Evolutionary conservation across 2,329 filamentous ascomycete species (phyloP).

Genomic region (Akanthomyces uredinophilus): DNA sequence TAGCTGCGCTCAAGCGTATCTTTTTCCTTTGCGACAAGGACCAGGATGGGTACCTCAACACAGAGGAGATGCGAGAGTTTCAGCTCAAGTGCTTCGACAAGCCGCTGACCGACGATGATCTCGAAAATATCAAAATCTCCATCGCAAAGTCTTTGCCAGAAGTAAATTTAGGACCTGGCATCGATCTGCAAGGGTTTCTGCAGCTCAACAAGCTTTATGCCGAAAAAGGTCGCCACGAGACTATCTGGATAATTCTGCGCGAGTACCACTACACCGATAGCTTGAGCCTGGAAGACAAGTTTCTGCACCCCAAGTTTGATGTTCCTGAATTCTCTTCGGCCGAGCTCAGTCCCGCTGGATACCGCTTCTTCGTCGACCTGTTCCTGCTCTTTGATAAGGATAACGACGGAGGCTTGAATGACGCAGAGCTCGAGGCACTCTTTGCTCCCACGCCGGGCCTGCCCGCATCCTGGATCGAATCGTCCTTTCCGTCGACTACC

Average conservation of each 20-base stretch:
- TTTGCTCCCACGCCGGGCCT: constrained; percentile 92
- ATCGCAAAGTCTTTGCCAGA: constrained; percentile 65
- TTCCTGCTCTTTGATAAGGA: constrained; percentile 96
- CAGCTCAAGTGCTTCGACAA: constrained; percentile 92
- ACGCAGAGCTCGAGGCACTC: constrained; percentile 75
- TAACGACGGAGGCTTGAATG: constrained; percentile 89
- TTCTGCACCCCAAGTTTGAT: constrained; percentile 89
- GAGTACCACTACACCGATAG: constrained; percentile 97
- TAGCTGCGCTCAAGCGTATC: constrained; percentile 79
- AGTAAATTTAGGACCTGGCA: constrained; percentile 61
- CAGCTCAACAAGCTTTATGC: constrained; percentile 93
- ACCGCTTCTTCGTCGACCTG: constrained; percentile 94
- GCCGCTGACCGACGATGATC: constrained; percentile 70
- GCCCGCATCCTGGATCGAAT: constrained; percentile 80
- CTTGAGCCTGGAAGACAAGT: constrained; percentile 82
- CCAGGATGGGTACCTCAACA: constrained; percentile 86
- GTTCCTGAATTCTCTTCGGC: constrained; percentile 89
- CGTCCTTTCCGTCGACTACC: constrained; percentile 85
- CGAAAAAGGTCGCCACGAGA: constrained; percentile 95
- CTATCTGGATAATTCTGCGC: constrained; percentile 93
- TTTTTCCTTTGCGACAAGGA: constrained; percentile 97
- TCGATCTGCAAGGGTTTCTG: constrained; percentile 79
- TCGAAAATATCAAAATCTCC: constrained; percentile 85
- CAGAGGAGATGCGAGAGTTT: constrained; percentile 85
- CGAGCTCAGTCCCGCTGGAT: constrained; percentile 88